phyloP scores from a whole-genome alignment of 176 grass and related monocot species.

The Phoenix dactylifera region DNA sequence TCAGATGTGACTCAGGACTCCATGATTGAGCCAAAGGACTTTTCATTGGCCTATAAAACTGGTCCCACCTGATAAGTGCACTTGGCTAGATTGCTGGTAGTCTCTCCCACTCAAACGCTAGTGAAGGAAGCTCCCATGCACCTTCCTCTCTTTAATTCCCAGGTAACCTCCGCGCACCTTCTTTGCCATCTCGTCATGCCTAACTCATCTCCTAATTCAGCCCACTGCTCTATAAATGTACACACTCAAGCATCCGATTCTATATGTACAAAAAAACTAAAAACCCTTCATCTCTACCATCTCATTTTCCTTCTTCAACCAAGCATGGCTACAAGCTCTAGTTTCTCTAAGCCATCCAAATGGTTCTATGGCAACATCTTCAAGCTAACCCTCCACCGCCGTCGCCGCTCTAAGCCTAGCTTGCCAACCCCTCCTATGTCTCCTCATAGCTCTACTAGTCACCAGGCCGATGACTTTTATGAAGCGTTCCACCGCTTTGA shows the following conservation, averaged over 20 bases:
- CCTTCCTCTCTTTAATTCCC: neutral
- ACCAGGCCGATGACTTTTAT: neutral
- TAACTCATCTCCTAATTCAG: too few species aligned
- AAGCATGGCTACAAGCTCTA: neutral
- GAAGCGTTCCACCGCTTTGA: conserved; percentile 7
- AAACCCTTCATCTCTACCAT: too few species aligned
- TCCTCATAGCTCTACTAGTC: neutral
- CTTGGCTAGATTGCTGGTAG: neutral
- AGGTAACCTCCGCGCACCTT: neutral
- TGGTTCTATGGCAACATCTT: conserved; percentile 7
- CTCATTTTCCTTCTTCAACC: neutral
- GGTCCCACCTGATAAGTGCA: too few species aligned
- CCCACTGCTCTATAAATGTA: neutral
- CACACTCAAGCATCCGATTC: neutral
- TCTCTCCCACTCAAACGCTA: neutral
- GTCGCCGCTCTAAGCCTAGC: neutral
- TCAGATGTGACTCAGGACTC: too few species aligned
- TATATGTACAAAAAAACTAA: too few species aligned
- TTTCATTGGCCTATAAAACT: too few species aligned
- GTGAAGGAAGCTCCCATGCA: conserved; percentile 5
- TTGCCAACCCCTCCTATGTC: neutral
- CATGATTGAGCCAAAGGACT: too few species aligned
- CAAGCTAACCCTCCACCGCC: neutral
- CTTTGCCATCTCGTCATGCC: neutral
- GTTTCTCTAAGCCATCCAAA: neutral